Base-by-base conservation (phyloP, 441 rosid species). In the Daphne laureola region DNA sequence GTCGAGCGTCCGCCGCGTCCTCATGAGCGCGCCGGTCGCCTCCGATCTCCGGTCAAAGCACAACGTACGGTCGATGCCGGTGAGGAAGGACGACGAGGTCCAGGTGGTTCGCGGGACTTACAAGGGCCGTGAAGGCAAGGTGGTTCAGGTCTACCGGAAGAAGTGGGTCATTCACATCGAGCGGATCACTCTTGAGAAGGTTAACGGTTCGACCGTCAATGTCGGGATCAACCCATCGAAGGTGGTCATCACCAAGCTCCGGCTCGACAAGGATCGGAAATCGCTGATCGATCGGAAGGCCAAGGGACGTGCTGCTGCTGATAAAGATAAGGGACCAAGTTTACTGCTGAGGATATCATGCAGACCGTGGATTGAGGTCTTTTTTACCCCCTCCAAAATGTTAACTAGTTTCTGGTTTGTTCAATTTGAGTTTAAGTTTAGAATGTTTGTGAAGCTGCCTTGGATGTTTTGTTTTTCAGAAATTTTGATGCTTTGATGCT, bases 131-230 rank as follows among this genome's bases (percentile, higher is more conserved):
- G 91, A 88, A 49, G 96, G 96, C 2, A 84, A 85, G 62, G 86
- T 88, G 0, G 91, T 88, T 1, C 91, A 81, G 73, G 90, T 88
- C 2, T 85, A 88, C 70, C 80, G 91, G 43, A 72, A 78, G 18
- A 88, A 88, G 58, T 88, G 96, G 96, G 96, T 85, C 17, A 85
- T 88, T 64, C 94, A 88, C 80, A 72, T 88, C 60, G 94, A 85
- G 77, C 79, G 90, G 44, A 88, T 88, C 58, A 85, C 91, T 0
- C 57, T 91, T 23, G 91, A 85, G 90, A 85, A 83, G 68, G 94
- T 85, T 17, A 83, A 88, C 53, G 87, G 91, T 2, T 77, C 91
- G 5, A 88, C 96, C 13, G 91, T 88, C 25, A 83, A 85, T 43
- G 96, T 85, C 3, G 96, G 96, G 0, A 58, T 88, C 41, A 73